Conservation (phyloP, 2,329 filamentous ascomycete species). For the Talaromyces sp. region DNA sequence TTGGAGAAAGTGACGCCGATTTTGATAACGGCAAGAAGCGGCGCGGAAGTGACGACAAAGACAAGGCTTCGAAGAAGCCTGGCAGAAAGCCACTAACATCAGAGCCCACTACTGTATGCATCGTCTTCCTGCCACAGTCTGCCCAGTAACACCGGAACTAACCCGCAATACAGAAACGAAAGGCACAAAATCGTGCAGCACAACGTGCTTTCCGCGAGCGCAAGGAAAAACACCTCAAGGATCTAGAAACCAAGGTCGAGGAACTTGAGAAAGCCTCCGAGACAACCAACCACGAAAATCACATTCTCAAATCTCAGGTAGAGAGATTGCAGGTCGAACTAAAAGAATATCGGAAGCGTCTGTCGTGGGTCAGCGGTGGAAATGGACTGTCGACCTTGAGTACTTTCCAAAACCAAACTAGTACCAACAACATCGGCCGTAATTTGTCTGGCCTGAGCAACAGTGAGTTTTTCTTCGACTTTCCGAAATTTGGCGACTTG, state of each 20-base stretch:
- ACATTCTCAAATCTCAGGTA: conserved; percentile 75
- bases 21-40: conserved; percentile 64
- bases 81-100: conserved; percentile 93
- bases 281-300: conserved; percentile 79
- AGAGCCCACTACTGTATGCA: conserved; percentile 88
- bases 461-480: conserved; percentile 90
- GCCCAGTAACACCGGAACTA: conserved; percentile 14
- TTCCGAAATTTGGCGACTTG: conserved; percentile 84
- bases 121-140: background rate
- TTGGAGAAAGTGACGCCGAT: conserved; percentile 58
- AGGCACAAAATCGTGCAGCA: conserved; percentile 90
- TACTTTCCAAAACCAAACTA: conserved; percentile 38
- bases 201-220: conserved; percentile 91
- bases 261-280: conserved; percentile 76
- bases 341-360: conserved; percentile 81
- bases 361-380: conserved; percentile 58
- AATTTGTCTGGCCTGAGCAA: conserved; percentile 59
- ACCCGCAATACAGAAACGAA: conserved; percentile 47
- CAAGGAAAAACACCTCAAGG: conserved; percentile 71
- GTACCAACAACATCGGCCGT: conserved; percentile 26
- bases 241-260: conserved; percentile 53
- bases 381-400: conserved; percentile 45
- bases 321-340: conserved; percentile 82
- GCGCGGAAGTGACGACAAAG: conserved; percentile 75
- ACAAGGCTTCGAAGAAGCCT: conserved; percentile 75